Conservation (phyloP, 352 stramenopile species). For the Globisporangium nunn region DNA sequence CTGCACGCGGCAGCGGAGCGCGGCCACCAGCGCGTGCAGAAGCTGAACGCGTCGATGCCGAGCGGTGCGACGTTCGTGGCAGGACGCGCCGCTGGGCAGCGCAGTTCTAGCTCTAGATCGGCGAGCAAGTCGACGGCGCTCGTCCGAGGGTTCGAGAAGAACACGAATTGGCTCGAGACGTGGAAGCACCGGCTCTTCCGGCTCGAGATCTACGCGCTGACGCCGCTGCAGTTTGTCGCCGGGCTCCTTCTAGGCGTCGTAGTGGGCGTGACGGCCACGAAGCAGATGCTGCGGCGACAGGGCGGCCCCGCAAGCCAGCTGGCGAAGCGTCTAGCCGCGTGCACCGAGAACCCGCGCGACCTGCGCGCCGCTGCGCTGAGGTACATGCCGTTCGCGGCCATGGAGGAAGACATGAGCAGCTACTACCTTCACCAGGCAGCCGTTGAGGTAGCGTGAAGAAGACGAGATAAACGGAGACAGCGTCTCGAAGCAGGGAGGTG, state of each 20-base stretch:
- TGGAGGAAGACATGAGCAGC: constrained; percentile 11
- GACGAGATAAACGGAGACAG: background rate
- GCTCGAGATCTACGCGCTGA: constrained; percentile 14
- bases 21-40: constrained; percentile 22
- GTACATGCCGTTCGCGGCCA: constrained; percentile 3
- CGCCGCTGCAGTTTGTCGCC: constrained; percentile 30
- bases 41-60: constrained; percentile 16
- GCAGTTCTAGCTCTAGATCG: background rate
- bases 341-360: constrained; percentile 2
- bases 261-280: constrained; percentile 23
- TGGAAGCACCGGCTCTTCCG: constrained; percentile 17
- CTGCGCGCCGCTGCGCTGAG: background rate
- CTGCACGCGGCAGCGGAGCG: constrained; percentile 20
- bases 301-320: constrained; percentile 11
- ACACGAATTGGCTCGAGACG: constrained; percentile 15
- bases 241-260: constrained; percentile 36
- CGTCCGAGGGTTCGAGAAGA: background rate
- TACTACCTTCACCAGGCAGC: constrained; percentile 30
- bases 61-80: constrained; percentile 12
- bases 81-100: too few relatives aligned
- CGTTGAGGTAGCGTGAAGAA: constrained; percentile 30
- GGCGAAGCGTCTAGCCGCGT: constrained; percentile 4
- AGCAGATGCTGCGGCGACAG: constrained; percentile 13
- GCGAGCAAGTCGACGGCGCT: background rate
- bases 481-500: background rate